These are phyloP conservation scores for Cyamopsis tetragonoloba DNA, from an alignment of 306 rosid genomes.

Conservation along the genomic window DNA sequence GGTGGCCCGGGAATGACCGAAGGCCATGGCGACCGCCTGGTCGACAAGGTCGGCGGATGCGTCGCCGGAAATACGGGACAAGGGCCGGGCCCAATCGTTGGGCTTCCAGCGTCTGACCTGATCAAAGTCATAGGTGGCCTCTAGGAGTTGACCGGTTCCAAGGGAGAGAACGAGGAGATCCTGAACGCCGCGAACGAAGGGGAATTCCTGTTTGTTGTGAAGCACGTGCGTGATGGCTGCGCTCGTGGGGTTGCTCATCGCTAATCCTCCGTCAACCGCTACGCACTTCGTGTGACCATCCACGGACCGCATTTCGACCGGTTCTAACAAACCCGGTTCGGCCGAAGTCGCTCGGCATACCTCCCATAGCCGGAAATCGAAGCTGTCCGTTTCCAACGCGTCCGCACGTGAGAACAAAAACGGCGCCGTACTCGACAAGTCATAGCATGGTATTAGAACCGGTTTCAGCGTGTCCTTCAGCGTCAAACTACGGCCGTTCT, in stretches of 20 bases:
- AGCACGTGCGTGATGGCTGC: constrained; percentile 99
- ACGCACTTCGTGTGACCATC: constrained; percentile 66
- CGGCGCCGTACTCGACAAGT: constrained; percentile 90
- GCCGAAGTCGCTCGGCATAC: constrained; percentile 95
- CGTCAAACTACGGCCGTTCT: constrained; percentile 50
- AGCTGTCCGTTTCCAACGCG: constrained; percentile 90
- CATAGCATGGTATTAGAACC: constrained; percentile 87
- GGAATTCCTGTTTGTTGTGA: constrained; percentile 95
- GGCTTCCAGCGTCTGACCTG: constrained; percentile 74
- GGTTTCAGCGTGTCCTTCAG: constrained; percentile 91
- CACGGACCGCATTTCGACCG: constrained; percentile 72
- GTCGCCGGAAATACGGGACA: constrained; percentile 79
- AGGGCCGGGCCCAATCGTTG: constrained; percentile 91
- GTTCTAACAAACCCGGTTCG: constrained; percentile 73
- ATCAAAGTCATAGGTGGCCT: constrained; percentile 57
- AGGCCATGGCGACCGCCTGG: constrained; percentile 96
- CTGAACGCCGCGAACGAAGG: constrained; percentile 97
- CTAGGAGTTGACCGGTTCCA: constrained; percentile 76
- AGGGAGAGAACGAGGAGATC: constrained; percentile 85
- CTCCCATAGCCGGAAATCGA: constrained; percentile 91
- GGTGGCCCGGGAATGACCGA: constrained; percentile 64
- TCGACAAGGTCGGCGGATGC: constrained; percentile 88
- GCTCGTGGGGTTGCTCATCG: constrained; percentile 88
- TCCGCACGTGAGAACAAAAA: constrained; percentile 95
- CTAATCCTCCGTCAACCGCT: constrained; percentile 85